phyloP scores from a whole-genome alignment of 2,329 filamentous ascomycete species.

The Stenocarpella maydis region DNA sequence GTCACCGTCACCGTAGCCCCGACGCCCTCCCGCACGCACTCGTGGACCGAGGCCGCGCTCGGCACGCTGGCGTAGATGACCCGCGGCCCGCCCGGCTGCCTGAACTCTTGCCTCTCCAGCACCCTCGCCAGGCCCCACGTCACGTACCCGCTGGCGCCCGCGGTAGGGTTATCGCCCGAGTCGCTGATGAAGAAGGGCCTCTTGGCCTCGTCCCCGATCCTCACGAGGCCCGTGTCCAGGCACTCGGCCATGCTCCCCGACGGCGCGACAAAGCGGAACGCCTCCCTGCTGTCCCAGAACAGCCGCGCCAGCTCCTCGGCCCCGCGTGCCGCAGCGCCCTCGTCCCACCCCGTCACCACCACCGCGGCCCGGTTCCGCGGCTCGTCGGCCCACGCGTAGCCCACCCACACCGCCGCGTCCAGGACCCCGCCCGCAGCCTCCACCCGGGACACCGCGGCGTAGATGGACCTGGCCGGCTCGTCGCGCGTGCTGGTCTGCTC shows the following conservation, averaged over 20 bases:
- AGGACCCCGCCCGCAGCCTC: slow-evolving; percentile 52
- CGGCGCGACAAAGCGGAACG: slow-evolving; percentile 61
- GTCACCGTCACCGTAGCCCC: slow-evolving; percentile 58
- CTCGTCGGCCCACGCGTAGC: slow-evolving; percentile 65
- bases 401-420: slow-evolving; percentile 63
- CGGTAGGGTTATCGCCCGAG: slow-evolving; percentile 64
- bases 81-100: slow-evolving; percentile 45
- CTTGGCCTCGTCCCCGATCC: slow-evolving; percentile 40
- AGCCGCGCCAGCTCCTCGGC: slow-evolving; percentile 54
- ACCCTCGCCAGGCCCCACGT: slow-evolving; percentile 59
- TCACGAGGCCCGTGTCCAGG: slow-evolving; percentile 52
- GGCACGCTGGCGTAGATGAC: slow-evolving; percentile 64
- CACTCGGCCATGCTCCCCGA: slow-evolving; percentile 57
- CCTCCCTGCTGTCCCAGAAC: slow-evolving; percentile 56
- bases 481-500: slow-evolving; percentile 63
- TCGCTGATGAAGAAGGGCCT: slow-evolving; percentile 63
- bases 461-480: slow-evolving; percentile 60
- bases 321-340: slow-evolving; percentile 46
- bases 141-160: slow-evolving; percentile 62
- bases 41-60: slow-evolving; percentile 52
- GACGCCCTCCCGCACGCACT: slow-evolving; percentile 54
- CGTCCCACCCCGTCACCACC: slow-evolving; percentile 60
- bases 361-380: slow-evolving; percentile 59
- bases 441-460: slow-evolving; percentile 54
- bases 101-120: slow-evolving; percentile 55